These are phyloP conservation scores for Penicillium polonicum DNA, from an alignment of 2,329 filamentous ascomycete genomes.

Conservation along the genomic window DNA sequence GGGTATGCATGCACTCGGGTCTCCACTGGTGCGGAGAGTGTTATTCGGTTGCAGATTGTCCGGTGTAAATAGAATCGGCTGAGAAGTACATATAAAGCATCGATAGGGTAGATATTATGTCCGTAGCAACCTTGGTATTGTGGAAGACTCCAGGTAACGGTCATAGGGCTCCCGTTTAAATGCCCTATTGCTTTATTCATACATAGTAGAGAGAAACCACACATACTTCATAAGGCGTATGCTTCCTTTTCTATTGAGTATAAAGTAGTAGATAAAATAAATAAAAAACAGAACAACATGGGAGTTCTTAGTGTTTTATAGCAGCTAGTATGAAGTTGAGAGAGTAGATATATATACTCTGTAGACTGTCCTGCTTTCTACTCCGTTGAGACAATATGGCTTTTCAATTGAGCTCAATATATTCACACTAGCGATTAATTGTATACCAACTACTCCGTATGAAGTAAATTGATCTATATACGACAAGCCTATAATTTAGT, in stretches of 20 bases:
- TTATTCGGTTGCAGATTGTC: not conserved
- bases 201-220: not conserved
- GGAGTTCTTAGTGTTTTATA: not conserved
- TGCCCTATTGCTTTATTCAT: not conserved
- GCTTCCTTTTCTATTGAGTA: too few species aligned
- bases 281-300: not conserved
- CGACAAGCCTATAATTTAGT: not conserved
- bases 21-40: conserved; percentile 11
- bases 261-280: not conserved
- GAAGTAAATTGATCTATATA: not conserved
- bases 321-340: not conserved
- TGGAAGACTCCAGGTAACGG: not conserved
- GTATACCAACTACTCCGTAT: not conserved
- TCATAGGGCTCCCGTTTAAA: not conserved
- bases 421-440: not conserved
- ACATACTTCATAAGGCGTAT: not conserved
- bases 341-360: not conserved
- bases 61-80: not conserved
- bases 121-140: not conserved
- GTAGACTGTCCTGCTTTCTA: not conserved
- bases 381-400: not conserved
- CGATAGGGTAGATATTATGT: not conserved
- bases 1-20: conserved; percentile 7
- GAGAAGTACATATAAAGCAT: not conserved
- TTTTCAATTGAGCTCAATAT: conserved; percentile 1